Evolutionary conservation across 768 basidiomycete genomes (phyloP), one percentile per base, ranked within the genome.

Genomic region (Postia placenta): DNA sequence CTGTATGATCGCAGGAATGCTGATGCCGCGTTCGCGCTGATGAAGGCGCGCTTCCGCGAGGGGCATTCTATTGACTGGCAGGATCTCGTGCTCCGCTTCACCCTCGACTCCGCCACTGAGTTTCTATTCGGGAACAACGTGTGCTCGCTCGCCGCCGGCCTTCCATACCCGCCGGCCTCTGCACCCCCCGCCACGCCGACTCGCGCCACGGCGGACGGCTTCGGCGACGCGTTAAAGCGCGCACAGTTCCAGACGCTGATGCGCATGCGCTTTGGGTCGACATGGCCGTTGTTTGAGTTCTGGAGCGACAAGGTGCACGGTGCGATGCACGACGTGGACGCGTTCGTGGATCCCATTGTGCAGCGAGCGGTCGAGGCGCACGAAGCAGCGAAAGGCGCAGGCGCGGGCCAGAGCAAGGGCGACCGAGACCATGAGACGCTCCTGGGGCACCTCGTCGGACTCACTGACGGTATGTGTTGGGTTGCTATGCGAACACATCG

Each of bases 101-200:
- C 76, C 0, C 67, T 79, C 30, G 77, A 79, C 58, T 67, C 76
- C 3, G 78, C 80, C 0, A 71, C 78, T 1, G 74, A 77, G 48
- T 80, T 78, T 51, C 61, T 80, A 39, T 78, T 78, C 45, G 77
- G 74, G 4, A 55, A 61, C 30, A 67, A 69, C 28, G 65, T 78
- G 3, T 40, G 73, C 56, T 69, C 68, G 27, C 64, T 79, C 14
- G 48, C 55, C 12, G 61, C 56, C 2, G 55, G 52, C 2, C 61
- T 78, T 3, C 71, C 71, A 1, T 71, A 69, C 51, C 45, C 40
- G 45, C 27, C 50, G 30, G 38, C 23, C 40, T 40, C 64, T 51
- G 35, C 56, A 30, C 55, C 60, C 63, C 66, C 54, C 59, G 66
- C 36, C 59, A 69, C 59, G 43, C 45, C 25, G 5, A 27, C 36